phyloP scores from a whole-genome alignment of 345 rosid genomes.

The Lepidium didymum region DNA sequence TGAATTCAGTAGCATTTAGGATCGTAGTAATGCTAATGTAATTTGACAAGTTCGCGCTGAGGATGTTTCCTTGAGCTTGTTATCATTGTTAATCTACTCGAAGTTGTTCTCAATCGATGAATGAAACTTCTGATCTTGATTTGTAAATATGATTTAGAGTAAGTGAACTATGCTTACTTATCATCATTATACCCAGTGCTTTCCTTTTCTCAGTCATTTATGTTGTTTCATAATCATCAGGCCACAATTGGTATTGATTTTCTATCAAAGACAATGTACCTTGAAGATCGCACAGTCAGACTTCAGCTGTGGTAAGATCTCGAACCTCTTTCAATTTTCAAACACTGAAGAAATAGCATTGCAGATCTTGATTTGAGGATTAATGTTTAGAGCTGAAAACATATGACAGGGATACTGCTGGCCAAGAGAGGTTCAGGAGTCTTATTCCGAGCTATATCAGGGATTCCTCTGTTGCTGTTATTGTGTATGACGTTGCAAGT shows the following conservation, averaged over 20 bases:
- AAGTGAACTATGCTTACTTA: not conserved
- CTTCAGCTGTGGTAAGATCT: conserved; percentile 65
- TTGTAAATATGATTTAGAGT: not conserved
- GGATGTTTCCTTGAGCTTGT: not conserved
- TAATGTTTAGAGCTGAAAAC: not conserved
- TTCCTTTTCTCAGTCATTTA: not conserved
- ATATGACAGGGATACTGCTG: conserved; percentile 73
- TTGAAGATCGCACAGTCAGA: conserved; percentile 79
- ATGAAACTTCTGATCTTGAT: conserved; percentile 7
- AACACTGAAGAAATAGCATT: not conserved
- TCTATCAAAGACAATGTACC: conserved; percentile 83
- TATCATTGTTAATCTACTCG: not conserved
- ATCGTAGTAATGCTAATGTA: not conserved
- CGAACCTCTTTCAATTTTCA: not conserved
- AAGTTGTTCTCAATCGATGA: not conserved
- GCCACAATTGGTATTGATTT: conserved; percentile 88
- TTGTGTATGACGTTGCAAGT: conserved; percentile 86
- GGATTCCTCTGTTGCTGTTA: conserved; percentile 84
- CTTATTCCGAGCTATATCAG: conserved; percentile 85
- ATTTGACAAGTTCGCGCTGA: not conserved
- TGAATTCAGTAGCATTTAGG: not conserved
- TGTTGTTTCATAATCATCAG: conserved; percentile 30
- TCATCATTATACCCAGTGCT: not conserved
- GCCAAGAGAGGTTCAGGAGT: conserved; percentile 86
- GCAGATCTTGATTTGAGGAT: not conserved